Evolutionary conservation across 73 alveolate genomes (phyloP), one percentile per base, ranked within the genome.

Genomic region (Paraurostyla sp.): DNA sequence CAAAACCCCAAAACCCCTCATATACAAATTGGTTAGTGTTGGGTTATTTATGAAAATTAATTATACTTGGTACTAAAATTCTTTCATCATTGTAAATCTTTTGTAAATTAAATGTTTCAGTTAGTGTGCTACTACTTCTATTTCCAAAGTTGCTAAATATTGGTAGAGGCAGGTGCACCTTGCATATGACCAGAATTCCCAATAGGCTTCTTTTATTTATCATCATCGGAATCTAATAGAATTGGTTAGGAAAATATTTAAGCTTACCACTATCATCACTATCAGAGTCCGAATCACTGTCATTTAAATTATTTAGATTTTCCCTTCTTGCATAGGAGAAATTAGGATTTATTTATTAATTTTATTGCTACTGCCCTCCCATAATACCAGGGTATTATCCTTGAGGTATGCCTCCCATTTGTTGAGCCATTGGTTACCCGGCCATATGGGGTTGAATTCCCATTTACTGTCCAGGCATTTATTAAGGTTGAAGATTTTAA

Each of bases 251-350:
- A 52, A 6, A 52, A 52, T 6, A 13, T 52, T 6, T 52, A 4
- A n/a, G 23, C 4, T 13, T 52, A 52, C 69, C 69, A 60, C 78
- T 60, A 33, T 60, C 78, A 32, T 60, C 78, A 60, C 78, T 60
- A 23, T 30, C 50, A 4, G 78, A 60, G 25, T 60, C 78, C 13
- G 78, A 60, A 29, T 60, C 78, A 27, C 78, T 60, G 7, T 60
- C 78, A n/a, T n/a, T n/a, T n/a, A n/a, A n/a, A 16, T 60, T 7
- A 33, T 18, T 60, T 6, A 60, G 3, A 60, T 60, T 60, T 23
- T 60, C 78, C 32, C 78, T 60, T 30, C 78, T 25, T 25, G 51
- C 78, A 32, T 60, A 60, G 3, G 45, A 60, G 50, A 60, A 60
- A 23, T 60, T 60, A 11, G 22, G 50, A 27, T 60, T 60, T 30